Base-by-base conservation (phyloP, 2,329 filamentous ascomycete species). In the Capronia coronata region DNA sequence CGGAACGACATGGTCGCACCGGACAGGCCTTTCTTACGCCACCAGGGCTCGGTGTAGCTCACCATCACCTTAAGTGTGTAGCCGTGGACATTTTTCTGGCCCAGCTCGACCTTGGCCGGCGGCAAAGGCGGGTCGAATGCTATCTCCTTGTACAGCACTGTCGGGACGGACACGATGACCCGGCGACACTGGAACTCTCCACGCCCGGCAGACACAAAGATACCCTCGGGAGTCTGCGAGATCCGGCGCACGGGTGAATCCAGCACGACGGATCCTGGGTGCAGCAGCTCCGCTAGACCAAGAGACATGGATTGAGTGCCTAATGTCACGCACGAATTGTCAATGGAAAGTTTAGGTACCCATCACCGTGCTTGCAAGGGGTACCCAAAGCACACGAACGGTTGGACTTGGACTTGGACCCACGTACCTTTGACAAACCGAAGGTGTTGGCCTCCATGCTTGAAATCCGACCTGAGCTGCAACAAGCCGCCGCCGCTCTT, bases 381-480 rank as follows among this genome's bases (percentile, higher is more conserved):
- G n/a, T n/a, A n/a, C n/a, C n/a, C n/a, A n/a, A n/a, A n/a, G n/a
- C n/a, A n/a, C n/a, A n/a, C n/a, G n/a, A n/a, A n/a, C n/a, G n/a
- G n/a, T n/a, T n/a, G n/a, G n/a, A n/a, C n/a, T n/a, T n/a, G n/a
- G n/a, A n/a, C n/a, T n/a, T n/a, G n/a, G n/a, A n/a, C n/a, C 19
- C 37, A 13, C 21, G 37, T 19, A 6, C 6, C 6, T n/a, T 25
- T 19, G 18, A 10, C 23, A 21, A 56, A 56, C 1, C 76, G 68
- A 8, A 80, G 65, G 56, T 77, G 70, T 55, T 80, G 75, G 0
- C 72, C 78, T 3, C 78, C 78, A 35, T 69, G 58, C 48, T 75
- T 73, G 18, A 65, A 59, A 56, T 80, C 77, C 1, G 75, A 77
- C 0, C 74, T 66, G 69, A 80, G 75, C 37, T 71, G 65, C 49